Evolutionary conservation across 2,329 filamentous ascomycete genomes (phyloP).

Genomic region (Teratosphaeria gauchensis): DNA sequence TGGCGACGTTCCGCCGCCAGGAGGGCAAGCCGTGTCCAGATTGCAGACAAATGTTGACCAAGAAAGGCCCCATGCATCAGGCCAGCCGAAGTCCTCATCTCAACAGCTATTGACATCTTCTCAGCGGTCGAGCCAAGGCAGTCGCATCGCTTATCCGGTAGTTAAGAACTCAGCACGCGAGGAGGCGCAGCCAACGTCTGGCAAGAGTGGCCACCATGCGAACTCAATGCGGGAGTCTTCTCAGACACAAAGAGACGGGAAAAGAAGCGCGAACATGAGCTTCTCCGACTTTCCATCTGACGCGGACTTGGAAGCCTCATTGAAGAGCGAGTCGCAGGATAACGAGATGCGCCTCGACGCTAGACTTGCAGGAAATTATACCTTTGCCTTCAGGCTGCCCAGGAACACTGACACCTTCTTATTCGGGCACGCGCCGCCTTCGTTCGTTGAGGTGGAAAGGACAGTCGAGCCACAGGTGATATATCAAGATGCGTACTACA

Average conservation of each 20-base stretch:
- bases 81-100: slow-evolving; percentile 16
- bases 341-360: background rate
- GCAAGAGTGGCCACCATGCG: slow-evolving; percentile 45
- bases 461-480: slow-evolving; percentile 60
- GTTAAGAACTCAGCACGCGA: slow-evolving; percentile 67
- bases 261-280: background rate
- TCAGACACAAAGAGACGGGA: background rate
- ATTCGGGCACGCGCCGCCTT: slow-evolving; percentile 33
- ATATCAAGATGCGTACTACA: slow-evolving; percentile 80
- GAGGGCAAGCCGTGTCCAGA: background rate
- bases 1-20: slow-evolving; percentile 1
- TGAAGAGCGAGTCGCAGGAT: background rate
- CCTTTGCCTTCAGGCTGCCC: slow-evolving; percentile 12
- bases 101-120: slow-evolving; percentile 14
- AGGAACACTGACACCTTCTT: slow-evolving; percentile 19
- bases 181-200: slow-evolving; percentile 53
- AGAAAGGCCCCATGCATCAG: slow-evolving; percentile 7
- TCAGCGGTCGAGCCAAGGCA: slow-evolving; percentile 29
- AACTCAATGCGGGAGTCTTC: background rate
- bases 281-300: background rate
- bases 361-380: background rate
- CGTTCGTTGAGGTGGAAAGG: slow-evolving; percentile 37
- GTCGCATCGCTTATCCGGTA: slow-evolving; percentile 57
- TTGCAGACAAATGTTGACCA: background rate
- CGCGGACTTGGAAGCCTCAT: background rate